These are phyloP conservation scores for Clonostachys byssicola DNA, from an alignment of 2,329 filamentous ascomycete genomes.

Conservation along the genomic window DNA sequence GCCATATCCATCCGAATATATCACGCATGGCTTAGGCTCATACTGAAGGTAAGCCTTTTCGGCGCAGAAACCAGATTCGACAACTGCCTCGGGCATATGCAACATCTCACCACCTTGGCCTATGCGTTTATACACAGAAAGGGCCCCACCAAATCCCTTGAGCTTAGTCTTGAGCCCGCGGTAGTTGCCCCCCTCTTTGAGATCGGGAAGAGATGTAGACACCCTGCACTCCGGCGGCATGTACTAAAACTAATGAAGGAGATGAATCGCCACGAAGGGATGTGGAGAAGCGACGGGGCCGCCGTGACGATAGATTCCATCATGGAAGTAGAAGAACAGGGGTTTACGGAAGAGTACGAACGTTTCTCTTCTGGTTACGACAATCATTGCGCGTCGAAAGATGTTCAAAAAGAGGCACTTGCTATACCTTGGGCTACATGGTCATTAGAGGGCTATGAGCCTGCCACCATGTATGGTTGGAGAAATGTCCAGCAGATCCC, in stretches of 20 bases:
- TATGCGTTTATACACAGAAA: neutral
- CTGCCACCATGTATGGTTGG: neutral
- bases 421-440: neutral
- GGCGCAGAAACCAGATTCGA: slow-evolving; percentile 8
- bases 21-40: slow-evolving; percentile 13
- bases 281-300: slow-evolving; percentile 15
- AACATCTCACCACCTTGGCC: slow-evolving; percentile 12
- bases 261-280: slow-evolving; percentile 9
- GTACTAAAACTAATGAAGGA: slow-evolving; percentile 5
- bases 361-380: neutral
- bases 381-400: neutral
- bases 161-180: slow-evolving; percentile 20
- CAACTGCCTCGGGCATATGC: slow-evolving; percentile 15
- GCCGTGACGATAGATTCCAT: slow-evolving; percentile 8
- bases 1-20: slow-evolving; percentile 15
- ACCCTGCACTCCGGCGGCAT: slow-evolving; percentile 16
- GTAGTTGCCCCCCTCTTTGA: slow-evolving; percentile 21
- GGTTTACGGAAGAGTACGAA: neutral
- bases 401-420: no score
- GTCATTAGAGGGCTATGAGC: neutral
- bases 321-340: slow-evolving; percentile 9
- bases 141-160: neutral
- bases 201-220: slow-evolving; percentile 17
- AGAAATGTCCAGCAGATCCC: no score
- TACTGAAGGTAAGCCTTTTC: neutral